Conservation (phyloP, 352 stramenopile genomes). For the Nothophytophthora sp. region DNA sequence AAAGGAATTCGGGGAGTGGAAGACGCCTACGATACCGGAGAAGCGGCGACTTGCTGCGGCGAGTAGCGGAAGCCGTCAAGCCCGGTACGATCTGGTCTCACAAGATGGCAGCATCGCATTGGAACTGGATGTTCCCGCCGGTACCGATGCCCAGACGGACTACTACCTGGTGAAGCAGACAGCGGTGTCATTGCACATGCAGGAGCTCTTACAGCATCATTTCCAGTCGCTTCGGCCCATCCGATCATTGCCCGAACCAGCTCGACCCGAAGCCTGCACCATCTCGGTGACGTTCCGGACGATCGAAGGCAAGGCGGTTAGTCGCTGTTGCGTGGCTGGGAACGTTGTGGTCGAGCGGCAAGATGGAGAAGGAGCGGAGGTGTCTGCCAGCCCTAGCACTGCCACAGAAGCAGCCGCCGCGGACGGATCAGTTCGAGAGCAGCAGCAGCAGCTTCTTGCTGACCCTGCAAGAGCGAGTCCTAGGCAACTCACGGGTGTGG, state of each 20-base stretch:
- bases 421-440: not conserved
- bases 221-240: constrained; percentile 36
- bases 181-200: constrained; percentile 37
- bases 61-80: constrained; percentile 19
- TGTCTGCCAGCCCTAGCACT: not conserved
- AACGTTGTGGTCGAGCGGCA: constrained; percentile 20
- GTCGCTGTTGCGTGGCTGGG: constrained; percentile 4
- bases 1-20: constrained; percentile 65
- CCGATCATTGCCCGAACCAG: constrained; percentile 10
- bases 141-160: constrained; percentile 53
- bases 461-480: not conserved
- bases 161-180: constrained; percentile 65
- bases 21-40: constrained; percentile 25
- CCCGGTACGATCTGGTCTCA: constrained; percentile 52
- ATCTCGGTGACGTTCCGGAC: constrained; percentile 37
- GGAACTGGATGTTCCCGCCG: constrained; percentile 50
- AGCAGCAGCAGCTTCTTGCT: too few species aligned
- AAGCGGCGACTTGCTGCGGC: constrained; percentile 35
- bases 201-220: constrained; percentile 49
- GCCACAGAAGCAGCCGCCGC: not conserved
- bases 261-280: constrained; percentile 13
- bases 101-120: constrained; percentile 50
- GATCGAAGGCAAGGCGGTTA: constrained; percentile 13
- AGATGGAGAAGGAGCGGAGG: constrained; percentile 1
- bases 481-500: constrained; percentile 14